Base-by-base conservation (phyloP, 345 rosid species). In the Gossypium longicalyx region DNA sequence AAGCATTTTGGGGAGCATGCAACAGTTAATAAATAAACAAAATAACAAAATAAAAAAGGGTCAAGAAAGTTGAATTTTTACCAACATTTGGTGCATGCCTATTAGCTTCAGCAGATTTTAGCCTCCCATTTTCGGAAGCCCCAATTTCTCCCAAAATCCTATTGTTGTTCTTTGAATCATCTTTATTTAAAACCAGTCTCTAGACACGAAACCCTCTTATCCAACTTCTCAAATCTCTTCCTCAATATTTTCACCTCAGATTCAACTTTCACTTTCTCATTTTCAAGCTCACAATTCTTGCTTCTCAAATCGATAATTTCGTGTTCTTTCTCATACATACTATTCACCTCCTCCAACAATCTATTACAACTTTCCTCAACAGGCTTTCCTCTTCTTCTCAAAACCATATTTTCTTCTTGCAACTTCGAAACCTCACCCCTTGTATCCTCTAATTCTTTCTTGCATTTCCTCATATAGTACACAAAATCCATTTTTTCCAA, bases 161-260 rank as follows among this genome's bases (percentile, higher is more conserved):
- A 59, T 11, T 53, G 6, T 4, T 22, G n/a, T 10, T 12, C 25
- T 20, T 43, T 0, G 23, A 7, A 59, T 22, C 54, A 11, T 63
- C 59, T n/a, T 2, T 9, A 17, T 15, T 3, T 25, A 0, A 54
- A 7, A 17, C 70, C 81, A 41, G 12, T 43, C 68, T 80, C 83
- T 68, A 85, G 7, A 16, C 12, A 9, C 23, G 20, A 66, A 58
- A 82, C 63, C 73, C 77, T 54, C 2, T 16, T 2, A 29, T 71
- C 76, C 68, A 85, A 20, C 5, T 73, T 78, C 65, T 43, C 34
- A 17, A 66, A 77, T 52, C 29, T 80, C 58, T 10, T 71, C 70
- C 7, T 72, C 73, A 51, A 63, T 17, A 38, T 25, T 45, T 78
- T 61, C 13, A 20, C 13, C n/a, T 76, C 74, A 0, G 10, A 20